Evolutionary conservation across 495 filamentous ascomycete species (phyloP).

Genomic region (Trichoderma reesei): DNA sequence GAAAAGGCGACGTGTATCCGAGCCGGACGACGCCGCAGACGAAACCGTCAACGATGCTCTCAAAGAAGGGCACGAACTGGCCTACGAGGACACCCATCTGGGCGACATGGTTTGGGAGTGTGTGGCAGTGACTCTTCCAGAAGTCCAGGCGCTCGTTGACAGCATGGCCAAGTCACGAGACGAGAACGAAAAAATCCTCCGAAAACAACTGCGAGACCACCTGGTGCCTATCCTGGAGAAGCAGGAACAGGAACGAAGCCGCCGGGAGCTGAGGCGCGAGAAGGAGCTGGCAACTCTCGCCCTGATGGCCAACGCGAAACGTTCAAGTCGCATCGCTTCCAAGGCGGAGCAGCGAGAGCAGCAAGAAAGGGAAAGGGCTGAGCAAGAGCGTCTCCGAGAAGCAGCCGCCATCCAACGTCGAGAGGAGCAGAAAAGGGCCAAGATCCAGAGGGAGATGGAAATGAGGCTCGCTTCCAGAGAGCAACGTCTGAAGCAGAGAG

Average conservation of each 20-base stretch:
- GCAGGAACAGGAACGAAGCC: conserved; percentile 63
- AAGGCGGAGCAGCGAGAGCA: conserved; percentile 69
- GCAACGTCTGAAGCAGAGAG: conserved; percentile 71
- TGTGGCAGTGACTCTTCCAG: conserved; percentile 64
- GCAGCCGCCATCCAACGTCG: conserved; percentile 59
- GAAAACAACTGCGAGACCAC: conserved; percentile 57
- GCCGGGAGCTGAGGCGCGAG: conserved; percentile 58
- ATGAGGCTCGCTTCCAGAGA: conserved; percentile 77
- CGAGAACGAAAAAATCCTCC: conserved; percentile 68
- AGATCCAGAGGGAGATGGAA: conserved; percentile 62
- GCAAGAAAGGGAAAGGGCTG: conserved; percentile 61
- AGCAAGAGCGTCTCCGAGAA: conserved; percentile 55
- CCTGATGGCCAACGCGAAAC: conserved; percentile 83
- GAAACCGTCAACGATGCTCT: conserved; percentile 19
- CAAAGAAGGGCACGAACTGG: conserved; percentile 34
- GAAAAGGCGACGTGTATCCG: conserved; percentile 40
- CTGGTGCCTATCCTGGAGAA: conserved; percentile 77
- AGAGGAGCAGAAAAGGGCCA: conserved; percentile 57
- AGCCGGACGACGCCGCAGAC: conserved; percentile 40
- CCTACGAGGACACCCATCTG: conserved; percentile 49
- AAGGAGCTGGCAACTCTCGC: conserved; percentile 72
- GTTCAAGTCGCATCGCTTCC: conserved; percentile 76
- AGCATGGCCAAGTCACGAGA: conserved; percentile 65
- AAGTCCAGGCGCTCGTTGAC: conserved; percentile 65
- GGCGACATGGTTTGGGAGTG: conserved; percentile 84